phyloP scores from a whole-genome alignment of 345 rosid species.

The Gossypium arboreum region DNA sequence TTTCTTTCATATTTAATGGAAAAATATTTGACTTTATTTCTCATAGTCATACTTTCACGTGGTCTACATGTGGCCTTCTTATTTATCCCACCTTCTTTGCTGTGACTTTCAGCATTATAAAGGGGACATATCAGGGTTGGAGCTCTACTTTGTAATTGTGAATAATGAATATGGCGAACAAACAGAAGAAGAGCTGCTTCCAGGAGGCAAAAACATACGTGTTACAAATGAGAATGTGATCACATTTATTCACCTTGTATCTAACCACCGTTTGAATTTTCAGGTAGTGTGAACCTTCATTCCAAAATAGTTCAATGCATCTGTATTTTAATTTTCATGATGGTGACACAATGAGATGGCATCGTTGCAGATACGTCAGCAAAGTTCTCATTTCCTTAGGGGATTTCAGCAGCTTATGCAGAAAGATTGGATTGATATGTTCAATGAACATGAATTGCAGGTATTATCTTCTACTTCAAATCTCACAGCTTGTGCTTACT shows the following conservation, averaged over 20 bases:
- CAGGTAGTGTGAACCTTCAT: constrained; percentile 47
- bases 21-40: not conserved
- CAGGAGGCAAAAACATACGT: constrained; percentile 72
- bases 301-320: not conserved
- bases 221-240: constrained; percentile 92
- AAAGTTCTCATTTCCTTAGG: constrained; percentile 86
- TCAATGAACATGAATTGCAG: constrained; percentile 98
- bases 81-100: not conserved
- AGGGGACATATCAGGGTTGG: constrained; percentile 77
- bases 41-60: not conserved
- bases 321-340: constrained; percentile 12
- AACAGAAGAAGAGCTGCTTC: constrained; percentile 89
- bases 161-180: constrained; percentile 98
- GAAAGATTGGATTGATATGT: constrained; percentile 96
- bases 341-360: constrained; percentile 10
- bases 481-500: not conserved
- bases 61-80: not conserved
- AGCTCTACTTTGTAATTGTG: constrained; percentile 86
- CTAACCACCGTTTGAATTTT: constrained; percentile 90
- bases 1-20: not conserved
- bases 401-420: constrained; percentile 97
- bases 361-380: constrained; percentile 78
- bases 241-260: constrained; percentile 88
- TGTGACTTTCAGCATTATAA: constrained; percentile 65
- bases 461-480: constrained; percentile 29